These are phyloP conservation scores for Vanderwaltozyma tropicalis DNA, from an alignment of 805 yeast species.

Conservation along the genomic window DNA sequence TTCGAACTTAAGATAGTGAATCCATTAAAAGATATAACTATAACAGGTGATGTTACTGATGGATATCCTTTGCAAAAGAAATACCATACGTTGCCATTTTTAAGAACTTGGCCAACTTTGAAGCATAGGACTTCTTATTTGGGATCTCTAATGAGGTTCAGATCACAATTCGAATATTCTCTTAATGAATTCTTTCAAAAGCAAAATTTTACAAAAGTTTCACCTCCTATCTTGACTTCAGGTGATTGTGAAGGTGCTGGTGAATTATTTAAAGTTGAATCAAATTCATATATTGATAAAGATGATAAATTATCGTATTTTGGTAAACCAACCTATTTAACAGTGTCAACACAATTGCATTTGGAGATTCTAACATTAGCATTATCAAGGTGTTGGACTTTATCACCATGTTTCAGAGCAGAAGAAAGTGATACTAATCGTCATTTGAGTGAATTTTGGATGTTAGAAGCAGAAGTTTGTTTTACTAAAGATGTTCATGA, in stretches of 20 bases:
- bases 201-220: slow-evolving; percentile 54
- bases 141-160: slow-evolving; percentile 56
- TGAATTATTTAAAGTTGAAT: slow-evolving; percentile 57
- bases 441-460: slow-evolving; percentile 93
- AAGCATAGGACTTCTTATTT: slow-evolving; percentile 65
- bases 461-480: slow-evolving; percentile 87
- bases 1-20: slow-evolving; percentile 39
- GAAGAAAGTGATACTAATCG: slow-evolving; percentile 85
- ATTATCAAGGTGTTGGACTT: slow-evolving; percentile 71
- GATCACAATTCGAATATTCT: slow-evolving; percentile 54
- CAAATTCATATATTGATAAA: slow-evolving; percentile 7
- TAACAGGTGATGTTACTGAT: slow-evolving; percentile 54
- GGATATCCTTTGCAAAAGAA: slow-evolving; percentile 81
- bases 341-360: slow-evolving; percentile 90
- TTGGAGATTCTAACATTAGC: slow-evolving; percentile 72
- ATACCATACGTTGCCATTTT: slow-evolving; percentile 49
- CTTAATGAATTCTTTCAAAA: slow-evolving; percentile 45
- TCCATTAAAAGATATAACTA: slow-evolving; percentile 28
- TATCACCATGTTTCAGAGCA: slow-evolving; percentile 89
- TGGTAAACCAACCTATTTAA: slow-evolving; percentile 53
- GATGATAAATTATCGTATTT: slow-evolving; percentile 34
- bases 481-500: slow-evolving; percentile 49
- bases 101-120: slow-evolving; percentile 65
- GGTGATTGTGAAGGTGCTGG: slow-evolving; percentile 98
- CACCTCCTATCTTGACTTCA: slow-evolving; percentile 79